Conservation (phyloP, 495 filamentous ascomycete species). For the Astrothelium subdiscretum region DNA sequence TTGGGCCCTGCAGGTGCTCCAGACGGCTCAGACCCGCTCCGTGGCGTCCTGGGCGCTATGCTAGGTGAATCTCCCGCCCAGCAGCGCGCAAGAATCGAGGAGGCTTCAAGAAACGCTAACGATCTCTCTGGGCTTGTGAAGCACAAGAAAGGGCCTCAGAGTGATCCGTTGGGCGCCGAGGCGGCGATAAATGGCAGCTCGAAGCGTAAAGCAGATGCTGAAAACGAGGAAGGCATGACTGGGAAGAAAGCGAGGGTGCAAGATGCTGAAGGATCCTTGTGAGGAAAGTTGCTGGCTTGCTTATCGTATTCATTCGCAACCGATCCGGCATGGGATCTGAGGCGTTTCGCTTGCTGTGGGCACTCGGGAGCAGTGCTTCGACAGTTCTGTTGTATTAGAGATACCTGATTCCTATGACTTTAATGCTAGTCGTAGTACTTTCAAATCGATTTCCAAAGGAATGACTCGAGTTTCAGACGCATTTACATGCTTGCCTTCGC, state of each 20-base stretch:
- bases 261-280: constrained; percentile 2
- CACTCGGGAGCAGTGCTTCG: not conserved
- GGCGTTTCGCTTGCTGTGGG: not conserved
- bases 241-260: constrained; percentile 30
- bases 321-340: not conserved
- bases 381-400: not conserved
- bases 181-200: constrained; percentile 11
- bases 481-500: no score
- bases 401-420: not conserved
- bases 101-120: constrained; percentile 67
- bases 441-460: not conserved
- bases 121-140: constrained; percentile 78
- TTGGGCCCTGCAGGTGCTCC: constrained; percentile 30
- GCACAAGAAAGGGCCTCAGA: constrained; percentile 47
- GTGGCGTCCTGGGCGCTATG: constrained; percentile 62
- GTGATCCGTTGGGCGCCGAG: not conserved
- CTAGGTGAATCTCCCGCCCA: constrained; percentile 53
- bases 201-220: constrained; percentile 23
- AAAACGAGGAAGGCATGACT: constrained; percentile 7
- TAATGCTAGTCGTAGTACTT: not conserved
- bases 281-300: not conserved
- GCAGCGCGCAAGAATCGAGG: constrained; percentile 56
- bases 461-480: no score
- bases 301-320: not conserved
- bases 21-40: constrained; percentile 39